Evolutionary conservation across 352 stramenopile genomes (phyloP).

Genomic region (Pythium grandisporangium): DNA sequence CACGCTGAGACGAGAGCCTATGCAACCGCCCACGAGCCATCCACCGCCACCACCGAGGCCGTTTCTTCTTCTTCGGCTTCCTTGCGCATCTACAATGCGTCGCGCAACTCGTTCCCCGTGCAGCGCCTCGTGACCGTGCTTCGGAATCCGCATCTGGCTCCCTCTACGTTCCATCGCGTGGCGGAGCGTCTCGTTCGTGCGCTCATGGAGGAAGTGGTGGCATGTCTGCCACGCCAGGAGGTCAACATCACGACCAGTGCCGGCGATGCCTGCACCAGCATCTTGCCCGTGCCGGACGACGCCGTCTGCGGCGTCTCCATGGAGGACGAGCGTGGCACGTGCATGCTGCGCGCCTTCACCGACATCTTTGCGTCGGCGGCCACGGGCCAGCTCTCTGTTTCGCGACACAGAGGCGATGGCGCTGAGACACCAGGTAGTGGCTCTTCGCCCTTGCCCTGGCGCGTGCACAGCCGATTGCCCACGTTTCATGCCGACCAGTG

Average conservation of each 20-base stretch:
- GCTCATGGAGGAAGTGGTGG: conserved; percentile 10
- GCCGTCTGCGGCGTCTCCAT: conserved; percentile 18
- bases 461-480: conserved; percentile 19
- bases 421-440: too few relatives aligned
- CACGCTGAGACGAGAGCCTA: too few relatives aligned
- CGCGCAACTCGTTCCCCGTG: conserved; percentile 4
- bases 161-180: conserved; percentile 4
- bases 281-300: conserved; percentile 9
- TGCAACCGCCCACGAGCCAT: too few relatives aligned
- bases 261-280: conserved; percentile 2
- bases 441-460: conserved; percentile 3
- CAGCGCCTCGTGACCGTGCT: conserved; percentile 5
- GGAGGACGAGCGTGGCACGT: conserved; percentile 4
- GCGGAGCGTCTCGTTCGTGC: conserved; percentile 4
- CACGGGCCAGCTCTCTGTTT: conserved; percentile 9
- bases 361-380: conserved; percentile 13
- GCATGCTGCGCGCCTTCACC: conserved; percentile 16
- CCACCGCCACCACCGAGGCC: background rate
- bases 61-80: background rate
- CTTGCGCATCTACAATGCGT: conserved; percentile 7
- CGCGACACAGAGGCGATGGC: too few relatives aligned
- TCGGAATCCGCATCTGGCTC: conserved; percentile 6
- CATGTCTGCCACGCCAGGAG: conserved; percentile 9
- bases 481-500: conserved; percentile 3
- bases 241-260: conserved; percentile 4